Evolutionary conservation across 768 basidiomycete genomes (phyloP).

Genomic region (Suillus paluster): DNA sequence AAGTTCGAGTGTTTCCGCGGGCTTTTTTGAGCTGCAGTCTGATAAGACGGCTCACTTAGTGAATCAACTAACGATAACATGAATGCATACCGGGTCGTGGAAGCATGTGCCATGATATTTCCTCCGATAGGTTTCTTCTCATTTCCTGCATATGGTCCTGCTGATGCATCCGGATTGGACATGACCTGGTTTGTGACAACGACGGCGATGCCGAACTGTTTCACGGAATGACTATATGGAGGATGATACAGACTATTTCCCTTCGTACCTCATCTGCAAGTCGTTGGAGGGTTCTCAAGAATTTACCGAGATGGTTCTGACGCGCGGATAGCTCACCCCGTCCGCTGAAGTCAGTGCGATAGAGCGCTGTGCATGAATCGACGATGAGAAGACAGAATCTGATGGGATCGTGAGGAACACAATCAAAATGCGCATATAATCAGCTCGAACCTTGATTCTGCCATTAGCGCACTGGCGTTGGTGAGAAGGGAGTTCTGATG

Average conservation of each 20-base stretch:
- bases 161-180: slow-evolving; percentile 96
- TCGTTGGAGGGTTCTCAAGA: slow-evolving; percentile 89
- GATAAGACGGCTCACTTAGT: slow-evolving; percentile 15
- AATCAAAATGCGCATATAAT: slow-evolving; percentile 25
- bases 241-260: slow-evolving; percentile 9
- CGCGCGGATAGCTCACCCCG: slow-evolving; percentile 94
- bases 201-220: slow-evolving; percentile 94
- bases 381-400: slow-evolving; percentile 97
- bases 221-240: slow-evolving; percentile 13
- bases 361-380: slow-evolving; percentile 94
- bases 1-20: slow-evolving; percentile 88
- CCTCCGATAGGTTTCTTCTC: slow-evolving; percentile 99
- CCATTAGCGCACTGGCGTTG: slow-evolving; percentile 97
- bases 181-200: slow-evolving; percentile 99
- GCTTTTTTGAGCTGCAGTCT: slow-evolving; percentile 93
- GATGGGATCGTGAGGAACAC: background rate
- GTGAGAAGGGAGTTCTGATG: slow-evolving; percentile 91
- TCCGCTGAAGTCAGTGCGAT: slow-evolving; percentile 94
- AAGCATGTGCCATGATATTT: slow-evolving; percentile 99
- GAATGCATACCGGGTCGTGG: slow-evolving; percentile 81
- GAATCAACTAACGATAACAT: background rate
- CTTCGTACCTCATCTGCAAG: slow-evolving; percentile 90
- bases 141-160: slow-evolving; percentile 85
- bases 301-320: slow-evolving; percentile 95
- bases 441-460: slow-evolving; percentile 82